Percentiles rank a stretch among this genome's conserved stretches.
These are phyloP conservation scores for Colletotrichum eremochloae DNA, from an alignment of 2,329 filamentous ascomycete genomes.

Conservation along the genomic window DNA sequence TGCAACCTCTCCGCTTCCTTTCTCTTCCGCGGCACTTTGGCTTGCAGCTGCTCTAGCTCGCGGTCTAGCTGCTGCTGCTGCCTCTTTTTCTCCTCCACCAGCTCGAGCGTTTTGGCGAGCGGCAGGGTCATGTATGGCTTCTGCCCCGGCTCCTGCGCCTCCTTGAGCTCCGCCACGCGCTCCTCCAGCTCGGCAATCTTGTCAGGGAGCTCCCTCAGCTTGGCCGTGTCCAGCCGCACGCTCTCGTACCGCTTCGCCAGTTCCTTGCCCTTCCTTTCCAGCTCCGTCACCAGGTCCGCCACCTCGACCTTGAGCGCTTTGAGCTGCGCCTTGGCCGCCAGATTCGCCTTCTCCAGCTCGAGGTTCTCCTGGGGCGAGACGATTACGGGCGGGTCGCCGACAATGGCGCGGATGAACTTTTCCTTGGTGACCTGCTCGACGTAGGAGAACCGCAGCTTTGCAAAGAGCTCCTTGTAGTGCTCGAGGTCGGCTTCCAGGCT, in stretches of 20 bases:
- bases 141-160: constrained; percentile 53
- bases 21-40: constrained; percentile 73
- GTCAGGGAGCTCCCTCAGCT: constrained; percentile 64
- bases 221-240: constrained; percentile 62
- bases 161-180: constrained; percentile 60
- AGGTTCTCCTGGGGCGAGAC: constrained; percentile 87
- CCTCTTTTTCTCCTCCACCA: constrained; percentile 64
- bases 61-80: constrained; percentile 70
- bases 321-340: constrained; percentile 79
- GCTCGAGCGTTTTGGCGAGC: constrained; percentile 67
- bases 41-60: constrained; percentile 73
- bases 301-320: constrained; percentile 87
- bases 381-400: constrained; percentile 89
- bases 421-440: constrained; percentile 99
- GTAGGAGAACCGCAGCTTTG: constrained; percentile 96
- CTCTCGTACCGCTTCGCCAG: constrained; percentile 68
- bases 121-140: constrained; percentile 67
- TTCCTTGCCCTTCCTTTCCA: constrained; percentile 75
- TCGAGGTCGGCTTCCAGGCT: constrained; percentile 85
- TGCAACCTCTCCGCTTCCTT: constrained; percentile 77
- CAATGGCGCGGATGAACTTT: constrained; percentile 93
- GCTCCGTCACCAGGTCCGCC: constrained; percentile 76
- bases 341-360: constrained; percentile 76
- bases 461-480: constrained; percentile 96
- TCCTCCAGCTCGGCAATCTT: constrained; percentile 63